Percentiles rank a stretch among this genome's conserved stretches.
These are phyloP conservation scores for Boechera divaricarpa DNA, from an alignment of 345 rosid species.

Conservation along the genomic window DNA sequence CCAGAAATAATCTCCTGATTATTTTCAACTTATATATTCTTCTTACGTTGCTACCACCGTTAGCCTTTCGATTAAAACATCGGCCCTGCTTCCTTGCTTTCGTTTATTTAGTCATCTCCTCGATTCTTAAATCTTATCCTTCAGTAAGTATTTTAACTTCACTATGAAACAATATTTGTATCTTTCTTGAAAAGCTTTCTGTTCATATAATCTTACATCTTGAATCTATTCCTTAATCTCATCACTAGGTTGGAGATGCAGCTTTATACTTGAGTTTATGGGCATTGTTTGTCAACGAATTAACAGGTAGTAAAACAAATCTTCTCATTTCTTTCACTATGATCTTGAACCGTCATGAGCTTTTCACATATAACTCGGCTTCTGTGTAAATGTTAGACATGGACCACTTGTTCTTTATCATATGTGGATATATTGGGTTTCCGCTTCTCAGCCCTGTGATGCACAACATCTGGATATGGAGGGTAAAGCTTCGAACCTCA, in stretches of 20 bases:
- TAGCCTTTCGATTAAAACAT: conserved; percentile 80
- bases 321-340: conserved; percentile 24
- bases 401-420: conserved; percentile 81
- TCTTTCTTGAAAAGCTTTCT: not conserved
- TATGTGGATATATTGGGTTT: conserved; percentile 85
- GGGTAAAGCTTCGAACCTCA: conserved; percentile 58
- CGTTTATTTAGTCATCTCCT: conserved; percentile 72
- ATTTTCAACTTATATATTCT: conserved; percentile 80
- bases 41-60: conserved; percentile 67
- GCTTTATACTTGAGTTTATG: conserved; percentile 80
- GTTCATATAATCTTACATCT: conserved; percentile 18
- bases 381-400: conserved; percentile 54
- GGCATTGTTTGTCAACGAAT: conserved; percentile 79
- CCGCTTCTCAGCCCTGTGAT: conserved; percentile 94
- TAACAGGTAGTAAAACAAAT: conserved; percentile 59
- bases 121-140: conserved; percentile 90
- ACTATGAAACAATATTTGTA: not conserved
- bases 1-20: conserved; percentile 78
- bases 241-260: conserved; percentile 81
- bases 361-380: conserved; percentile 20
- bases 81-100: conserved; percentile 92
- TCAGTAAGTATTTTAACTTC: conserved; percentile 64
- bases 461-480: conserved; percentile 98
- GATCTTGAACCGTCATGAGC: not conserved
- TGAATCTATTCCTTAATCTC: not conserved